Percentiles rank a stretch among this genome's conserved stretches.
phyloP scores from a whole-genome alignment of 768 basidiomycete genomes.

The Multifurca ochricompacta region DNA sequence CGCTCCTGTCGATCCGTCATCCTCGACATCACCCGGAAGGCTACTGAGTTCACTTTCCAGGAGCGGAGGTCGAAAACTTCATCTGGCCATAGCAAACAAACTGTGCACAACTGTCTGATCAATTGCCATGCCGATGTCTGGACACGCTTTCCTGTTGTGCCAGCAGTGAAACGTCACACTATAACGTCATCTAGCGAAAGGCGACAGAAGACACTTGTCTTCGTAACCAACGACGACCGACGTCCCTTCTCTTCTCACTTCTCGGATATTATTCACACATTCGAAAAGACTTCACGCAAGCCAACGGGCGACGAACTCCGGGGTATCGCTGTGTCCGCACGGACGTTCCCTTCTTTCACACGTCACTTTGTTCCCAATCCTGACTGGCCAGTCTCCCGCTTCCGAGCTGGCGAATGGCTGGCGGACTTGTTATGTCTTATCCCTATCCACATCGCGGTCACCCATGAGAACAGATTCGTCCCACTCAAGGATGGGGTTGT shows the following conservation, averaged over 20 bases:
- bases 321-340: slow-evolving; percentile 31
- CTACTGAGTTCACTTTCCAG: slow-evolving; percentile 50
- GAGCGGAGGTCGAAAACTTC: slow-evolving; percentile 30
- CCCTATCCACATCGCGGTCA: slow-evolving; percentile 56
- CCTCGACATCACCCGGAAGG: slow-evolving; percentile 46
- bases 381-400: slow-evolving; percentile 29
- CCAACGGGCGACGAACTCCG: slow-evolving; percentile 41
- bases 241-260: slow-evolving; percentile 38
- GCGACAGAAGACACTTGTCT: slow-evolving; percentile 32
- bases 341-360: slow-evolving; percentile 27
- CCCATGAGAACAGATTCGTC: slow-evolving; percentile 51
- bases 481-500: slow-evolving; percentile 53
- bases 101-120: slow-evolving; percentile 33
- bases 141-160: slow-evolving; percentile 14
- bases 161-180: slow-evolving; percentile 3
- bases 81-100: slow-evolving; percentile 19
- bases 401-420: slow-evolving; percentile 52
- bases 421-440: slow-evolving; percentile 55
- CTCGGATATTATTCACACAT: slow-evolving; percentile 35
- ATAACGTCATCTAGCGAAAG: slow-evolving; percentile 23
- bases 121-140: slow-evolving; percentile 11
- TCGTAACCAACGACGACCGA: slow-evolving; percentile 36
- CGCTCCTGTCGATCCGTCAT: slow-evolving; percentile 36
- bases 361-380: neutral
- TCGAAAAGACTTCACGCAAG: slow-evolving; percentile 45